Percentiles rank a stretch among this genome's conserved stretches.
Conservation (phyloP, 441 rosid species). For the Eutrema salsugineum region DNA sequence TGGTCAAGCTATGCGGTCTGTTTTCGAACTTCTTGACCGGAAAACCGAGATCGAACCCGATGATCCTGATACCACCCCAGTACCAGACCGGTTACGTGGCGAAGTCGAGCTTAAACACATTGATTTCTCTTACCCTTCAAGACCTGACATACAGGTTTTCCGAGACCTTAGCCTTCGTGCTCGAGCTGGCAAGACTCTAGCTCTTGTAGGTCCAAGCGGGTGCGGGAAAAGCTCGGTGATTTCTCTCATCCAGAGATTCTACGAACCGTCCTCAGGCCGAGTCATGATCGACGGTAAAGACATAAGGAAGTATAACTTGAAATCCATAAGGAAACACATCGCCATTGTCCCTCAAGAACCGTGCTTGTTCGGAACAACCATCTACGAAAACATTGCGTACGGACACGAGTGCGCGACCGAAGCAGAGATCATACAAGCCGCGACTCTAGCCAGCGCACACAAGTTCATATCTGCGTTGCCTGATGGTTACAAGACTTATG, state of each 20-base stretch:
- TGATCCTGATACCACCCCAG: constrained; percentile 79
- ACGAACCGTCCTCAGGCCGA: constrained; percentile 92
- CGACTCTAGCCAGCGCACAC: constrained; percentile 90
- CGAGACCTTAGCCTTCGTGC: constrained; percentile 87
- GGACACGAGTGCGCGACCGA: constrained; percentile 87
- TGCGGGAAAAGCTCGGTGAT: constrained; percentile 98
- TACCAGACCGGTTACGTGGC: constrained; percentile 85
- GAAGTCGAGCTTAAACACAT: constrained; percentile 96
- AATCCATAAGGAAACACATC: constrained; percentile 85
- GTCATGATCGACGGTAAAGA: constrained; percentile 91
- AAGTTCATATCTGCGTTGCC: constrained; percentile 88
- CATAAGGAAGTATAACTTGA: constrained; percentile 89
- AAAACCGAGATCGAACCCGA: constrained; percentile 99
- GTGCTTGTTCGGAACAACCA: constrained; percentile 82
- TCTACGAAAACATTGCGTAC: constrained; percentile 91
- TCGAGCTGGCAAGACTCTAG: constrained; percentile 91
- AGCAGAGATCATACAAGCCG: constrained; percentile 92
- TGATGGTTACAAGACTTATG: constrained; percentile 82
- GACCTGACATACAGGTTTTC: constrained; percentile 85
- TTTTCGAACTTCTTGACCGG: constrained; percentile 91
- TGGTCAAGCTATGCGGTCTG: constrained; percentile 93
- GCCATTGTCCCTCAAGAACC: constrained; percentile 98
- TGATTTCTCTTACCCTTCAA: constrained; percentile 95
- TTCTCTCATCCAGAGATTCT: constrained; percentile 77
- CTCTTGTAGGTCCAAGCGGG: constrained; percentile 98